Evolutionary conservation across 1,284 basidiomycete species (phyloP), one percentile per base, ranked within the genome.

Genomic region (Hortiboletus rubellus): DNA sequence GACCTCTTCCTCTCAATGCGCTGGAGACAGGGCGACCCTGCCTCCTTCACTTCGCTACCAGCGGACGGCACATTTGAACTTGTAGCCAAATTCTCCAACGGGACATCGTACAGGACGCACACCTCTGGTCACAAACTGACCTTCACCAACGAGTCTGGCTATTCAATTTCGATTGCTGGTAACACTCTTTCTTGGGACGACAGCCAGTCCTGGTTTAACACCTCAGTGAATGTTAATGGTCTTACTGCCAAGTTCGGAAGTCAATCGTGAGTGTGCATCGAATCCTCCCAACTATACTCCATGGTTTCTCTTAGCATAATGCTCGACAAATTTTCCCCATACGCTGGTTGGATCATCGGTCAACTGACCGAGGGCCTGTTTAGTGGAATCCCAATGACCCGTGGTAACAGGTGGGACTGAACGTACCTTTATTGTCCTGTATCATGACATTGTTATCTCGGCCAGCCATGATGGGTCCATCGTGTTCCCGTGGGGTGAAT

Each of bases 171-270:
- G 14, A 62, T 55, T n/a, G 52, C 52, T 31, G 46, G 45, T 14
- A 62, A 54, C 45, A 54, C 48, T n/a, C 52, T 61, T 17, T 52
- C 60, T 14, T 61, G 60, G 55, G 60, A 61, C 24, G 55, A 58
- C 14, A 52, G 41, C n/a, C 60, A 61, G 46, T 43, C 52, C 18
- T 61, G 59, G 59, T 61, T 61, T 18, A 61, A 61, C 37, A 49
- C 60, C 12, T 44, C 59, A 2, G n/a, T 61, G 17, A 33, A 52
- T 27, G 22, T 57, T 1, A 49, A 54, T 11, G 60, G 59, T 14
- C 27, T 61, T 17, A 52, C 30, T 17, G 52, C 55, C 6, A 52
- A 40, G 1, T 40, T 62, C 34, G 46, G 30, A 22, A 63, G 44
- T 27, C 50, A 50, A 34, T 55, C 50, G 55, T 61, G 24, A 49